Conservation (phyloP, 768 basidiomycete species). For the Lactifluus pinguis region DNA sequence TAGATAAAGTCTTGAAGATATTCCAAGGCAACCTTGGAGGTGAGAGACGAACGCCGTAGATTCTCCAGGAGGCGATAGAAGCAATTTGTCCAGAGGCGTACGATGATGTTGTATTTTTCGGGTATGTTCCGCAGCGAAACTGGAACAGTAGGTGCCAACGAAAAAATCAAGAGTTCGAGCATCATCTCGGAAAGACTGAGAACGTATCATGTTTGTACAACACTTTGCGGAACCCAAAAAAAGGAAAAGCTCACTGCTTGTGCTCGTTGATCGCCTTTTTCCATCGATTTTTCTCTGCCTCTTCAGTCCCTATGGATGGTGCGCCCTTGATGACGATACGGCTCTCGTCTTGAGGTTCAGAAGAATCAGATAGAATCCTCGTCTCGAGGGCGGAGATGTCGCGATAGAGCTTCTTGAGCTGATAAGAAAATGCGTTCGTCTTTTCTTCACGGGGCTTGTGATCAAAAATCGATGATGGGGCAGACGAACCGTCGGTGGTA, state of each 20-base stretch:
- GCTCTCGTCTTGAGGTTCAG: slow-evolving; percentile 42
- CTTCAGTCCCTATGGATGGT: slow-evolving; percentile 35
- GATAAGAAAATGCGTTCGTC: slow-evolving; percentile 59
- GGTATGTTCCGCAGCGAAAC: slow-evolving; percentile 85
- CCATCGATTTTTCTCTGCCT: slow-evolving; percentile 71
- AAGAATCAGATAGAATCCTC: slow-evolving; percentile 56
- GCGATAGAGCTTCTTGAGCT: slow-evolving; percentile 79
- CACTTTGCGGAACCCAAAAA: slow-evolving; percentile 3
- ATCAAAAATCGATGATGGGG: slow-evolving; percentile 63
- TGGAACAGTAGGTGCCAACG: slow-evolving; percentile 79
- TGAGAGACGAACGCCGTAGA: slow-evolving; percentile 75
- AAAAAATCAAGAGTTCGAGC: slow-evolving; percentile 79
- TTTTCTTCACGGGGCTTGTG: slow-evolving; percentile 39
- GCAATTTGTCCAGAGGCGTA: slow-evolving; percentile 83
- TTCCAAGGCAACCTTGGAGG: slow-evolving; percentile 66
- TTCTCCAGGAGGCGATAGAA: slow-evolving; percentile 89
- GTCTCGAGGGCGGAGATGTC: slow-evolving; percentile 72
- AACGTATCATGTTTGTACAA: slow-evolving; percentile 15
- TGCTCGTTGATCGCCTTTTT: slow-evolving; percentile 65
- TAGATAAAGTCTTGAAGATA: slow-evolving; percentile 92
- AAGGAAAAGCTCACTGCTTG: slow-evolving; percentile 55
- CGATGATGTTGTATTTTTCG: slow-evolving; percentile 91
- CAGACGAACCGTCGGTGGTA: slow-evolving; percentile 67
- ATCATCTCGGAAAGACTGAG: slow-evolving; percentile 84
- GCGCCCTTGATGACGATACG: slow-evolving; percentile 27